Evolutionary conservation across 371 early-diverging fungal species (phyloP).

Genomic region (Actinomucor elegans): DNA sequence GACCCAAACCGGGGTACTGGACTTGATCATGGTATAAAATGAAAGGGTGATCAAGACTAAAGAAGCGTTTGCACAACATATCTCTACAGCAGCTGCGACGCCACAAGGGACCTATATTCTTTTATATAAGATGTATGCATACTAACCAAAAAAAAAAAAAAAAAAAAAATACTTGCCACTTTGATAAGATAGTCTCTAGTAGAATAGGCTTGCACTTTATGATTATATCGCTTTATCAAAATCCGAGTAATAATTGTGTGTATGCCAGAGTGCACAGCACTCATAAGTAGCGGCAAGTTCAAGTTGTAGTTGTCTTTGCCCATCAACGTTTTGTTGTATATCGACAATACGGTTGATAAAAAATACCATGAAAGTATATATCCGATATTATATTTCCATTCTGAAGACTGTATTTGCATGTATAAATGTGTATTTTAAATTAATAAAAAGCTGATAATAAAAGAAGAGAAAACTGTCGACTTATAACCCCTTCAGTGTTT

Average conservation of each 20-base stretch:
- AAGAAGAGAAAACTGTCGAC: background rate
- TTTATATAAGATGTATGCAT: background rate
- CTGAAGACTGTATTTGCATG: constrained; percentile 1
- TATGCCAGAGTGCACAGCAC: constrained; percentile 66
- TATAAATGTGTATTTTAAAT: background rate
- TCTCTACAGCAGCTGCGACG: constrained; percentile 85
- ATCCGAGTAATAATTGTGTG: constrained; percentile 59
- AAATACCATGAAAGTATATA: constrained; percentile 62
- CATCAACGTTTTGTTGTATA: constrained; percentile 84
- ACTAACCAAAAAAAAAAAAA: background rate
- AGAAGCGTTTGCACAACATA: constrained; percentile 85
- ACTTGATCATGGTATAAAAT: constrained; percentile 97
- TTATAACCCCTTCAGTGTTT: no score
- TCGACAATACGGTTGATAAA: constrained; percentile 74
- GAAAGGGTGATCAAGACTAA: constrained; percentile 83
- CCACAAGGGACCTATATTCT: constrained; percentile 78
- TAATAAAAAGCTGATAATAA: background rate
- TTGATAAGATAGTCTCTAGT: constrained; percentile 46
- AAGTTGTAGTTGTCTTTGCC: constrained; percentile 70
- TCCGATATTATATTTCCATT: constrained; percentile 30
- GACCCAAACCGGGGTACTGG: constrained; percentile 85
- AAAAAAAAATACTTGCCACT: constrained; percentile 41
- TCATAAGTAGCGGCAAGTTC: constrained; percentile 83
- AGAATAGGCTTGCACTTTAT: constrained; percentile 14
- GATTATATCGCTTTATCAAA: constrained; percentile 43